Percentiles rank a stretch among this genome's conserved stretches.
Evolutionary conservation across 2,329 filamentous ascomycete species (phyloP).

Genomic region (Xylariaceae sp.): DNA sequence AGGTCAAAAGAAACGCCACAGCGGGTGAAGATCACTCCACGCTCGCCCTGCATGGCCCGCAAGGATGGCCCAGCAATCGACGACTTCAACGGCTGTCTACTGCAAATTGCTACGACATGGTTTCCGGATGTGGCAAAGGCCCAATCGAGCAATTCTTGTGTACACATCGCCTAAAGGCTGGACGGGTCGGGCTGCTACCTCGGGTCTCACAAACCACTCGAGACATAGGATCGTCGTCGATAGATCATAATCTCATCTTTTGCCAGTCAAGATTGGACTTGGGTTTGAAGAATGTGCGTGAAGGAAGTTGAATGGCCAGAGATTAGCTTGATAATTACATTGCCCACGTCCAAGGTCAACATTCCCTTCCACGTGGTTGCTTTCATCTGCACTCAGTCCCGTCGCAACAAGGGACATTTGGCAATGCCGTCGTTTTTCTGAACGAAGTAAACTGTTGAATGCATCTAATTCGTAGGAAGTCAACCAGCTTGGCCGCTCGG

Average conservation of each 20-base stretch:
- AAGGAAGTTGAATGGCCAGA: not conserved
- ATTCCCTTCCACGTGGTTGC: too few species aligned
- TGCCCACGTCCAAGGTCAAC: not conserved
- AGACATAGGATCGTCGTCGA: not conserved
- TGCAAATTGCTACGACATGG: slow-evolving; percentile 15
- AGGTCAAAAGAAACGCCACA: slow-evolving; percentile 17
- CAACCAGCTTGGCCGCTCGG: too few species aligned
- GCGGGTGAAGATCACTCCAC: slow-evolving; percentile 14
- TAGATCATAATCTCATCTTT: not conserved
- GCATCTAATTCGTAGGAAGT: too few species aligned
- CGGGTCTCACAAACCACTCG: not conserved
- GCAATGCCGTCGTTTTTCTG: too few species aligned
- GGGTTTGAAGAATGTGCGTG: not conserved
- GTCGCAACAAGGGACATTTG: too few species aligned
- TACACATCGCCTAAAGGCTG: slow-evolving; percentile 1
- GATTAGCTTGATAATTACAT: not conserved
- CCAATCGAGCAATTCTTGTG: not conserved
- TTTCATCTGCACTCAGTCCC: too few species aligned
- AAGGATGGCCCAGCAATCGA: slow-evolving; percentile 5
- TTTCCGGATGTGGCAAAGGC: slow-evolving; percentile 12
- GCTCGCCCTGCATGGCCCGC: slow-evolving; percentile 10
- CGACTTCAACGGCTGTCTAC: slow-evolving; percentile 11
- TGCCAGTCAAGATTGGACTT: not conserved
- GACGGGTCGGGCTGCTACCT: not conserved
- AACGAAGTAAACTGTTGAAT: too few species aligned